phyloP scores from a whole-genome alignment of 345 rosid genomes.

The Lagerstroemia speciosa region DNA sequence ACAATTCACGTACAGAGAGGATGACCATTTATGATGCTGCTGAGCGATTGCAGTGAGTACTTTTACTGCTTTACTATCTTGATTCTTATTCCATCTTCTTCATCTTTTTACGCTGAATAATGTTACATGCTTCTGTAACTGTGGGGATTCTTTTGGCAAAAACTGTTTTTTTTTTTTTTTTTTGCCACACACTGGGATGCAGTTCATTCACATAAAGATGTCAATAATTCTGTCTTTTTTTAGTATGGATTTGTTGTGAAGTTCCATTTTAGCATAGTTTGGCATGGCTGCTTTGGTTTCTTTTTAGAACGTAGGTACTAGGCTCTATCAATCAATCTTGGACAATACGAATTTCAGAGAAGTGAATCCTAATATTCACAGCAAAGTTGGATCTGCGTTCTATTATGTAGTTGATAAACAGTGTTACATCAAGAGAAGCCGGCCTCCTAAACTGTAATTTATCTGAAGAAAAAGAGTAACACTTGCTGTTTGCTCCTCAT shows the following conservation, averaged over 20 bases:
- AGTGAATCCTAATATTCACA: not conserved
- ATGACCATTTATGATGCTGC: slow-evolving; percentile 93
- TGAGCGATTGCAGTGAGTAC: slow-evolving; percentile 70
- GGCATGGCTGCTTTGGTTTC: not conserved
- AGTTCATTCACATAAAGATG: not conserved
- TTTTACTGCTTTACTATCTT: not conserved
- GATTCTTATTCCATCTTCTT: not conserved
- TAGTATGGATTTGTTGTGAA: not conserved
- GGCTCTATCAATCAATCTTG: no score
- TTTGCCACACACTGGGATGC: not conserved
- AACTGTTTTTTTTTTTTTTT: no score
- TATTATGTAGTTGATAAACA: not conserved
- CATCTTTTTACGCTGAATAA: not conserved
- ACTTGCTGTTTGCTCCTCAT: not conserved
- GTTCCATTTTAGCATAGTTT: not conserved
- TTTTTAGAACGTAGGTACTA: no score
- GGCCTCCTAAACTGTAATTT: not conserved
- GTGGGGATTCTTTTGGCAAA: not conserved
- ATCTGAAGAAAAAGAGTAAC: not conserved
- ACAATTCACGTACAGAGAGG: slow-evolving; percentile 50
- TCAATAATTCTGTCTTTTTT: not conserved
- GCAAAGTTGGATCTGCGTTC: not conserved
- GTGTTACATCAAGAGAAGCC: not conserved
- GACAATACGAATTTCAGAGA: not conserved
- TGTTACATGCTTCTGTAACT: not conserved